Evolutionary conservation across 2,329 filamentous ascomycete genomes (phyloP), one percentile per base, ranked within the genome.

Genomic region (Mollisia scopiformis): DNA sequence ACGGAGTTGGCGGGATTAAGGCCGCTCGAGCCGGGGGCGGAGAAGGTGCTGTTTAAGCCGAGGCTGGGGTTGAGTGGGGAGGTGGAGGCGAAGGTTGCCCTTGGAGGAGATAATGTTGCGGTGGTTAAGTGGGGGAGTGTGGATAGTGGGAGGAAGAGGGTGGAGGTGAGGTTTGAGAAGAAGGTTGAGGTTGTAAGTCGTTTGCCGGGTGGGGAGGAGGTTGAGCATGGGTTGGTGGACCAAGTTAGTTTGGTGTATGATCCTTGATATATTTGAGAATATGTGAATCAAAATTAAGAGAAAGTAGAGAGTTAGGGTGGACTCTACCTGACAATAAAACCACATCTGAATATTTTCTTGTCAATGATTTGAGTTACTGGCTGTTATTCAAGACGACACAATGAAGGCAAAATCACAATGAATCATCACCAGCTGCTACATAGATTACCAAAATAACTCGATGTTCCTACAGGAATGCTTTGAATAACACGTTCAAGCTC

Each of bases 1-100:
- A 73, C 73, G 8, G 77, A 79, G 63, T 10, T 79, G 54, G 61
- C 68, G 30, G 68, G 68, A 47, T 59, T 70, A 52, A 7, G 37
- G 7, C 61, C 57, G 5, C 33, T 52, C 19, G 57, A 23, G 3
- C 49, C 67, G 6, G 73, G 72, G 0, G 61, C 61, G 16, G 30
- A 55, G 5, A 67, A 62, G 21, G 49, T 75, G 1, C 31, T 66
- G 3, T 74, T 75, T 55, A 66, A 68, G 61, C 73, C 73, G 2
- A 63, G 73, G 1, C 46, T 75, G 21, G 30, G 57, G 1, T 51
- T 75, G 23, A 69, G 65, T 27, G 14, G 52, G 43, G 46, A 33
- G 2, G 51, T 75, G 11, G 55, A 67, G 4, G 72, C 71, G 3
- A 66, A 60, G 14, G 64, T 75, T 1, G 66, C 68, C 1, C 49